Evolutionary conservation across 441 rosid species (phyloP).

Genomic region (Croton setiger): DNA sequence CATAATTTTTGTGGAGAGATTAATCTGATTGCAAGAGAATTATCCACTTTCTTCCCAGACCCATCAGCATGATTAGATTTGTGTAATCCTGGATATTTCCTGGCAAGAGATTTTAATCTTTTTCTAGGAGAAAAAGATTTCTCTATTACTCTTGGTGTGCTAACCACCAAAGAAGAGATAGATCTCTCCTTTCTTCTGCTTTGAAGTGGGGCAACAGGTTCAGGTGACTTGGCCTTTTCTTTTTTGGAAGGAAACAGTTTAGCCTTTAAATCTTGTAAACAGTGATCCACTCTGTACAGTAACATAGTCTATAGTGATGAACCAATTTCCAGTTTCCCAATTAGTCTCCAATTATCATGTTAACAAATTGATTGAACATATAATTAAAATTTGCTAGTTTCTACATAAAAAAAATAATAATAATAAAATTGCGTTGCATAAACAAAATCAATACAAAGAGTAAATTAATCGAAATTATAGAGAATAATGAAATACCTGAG

Average conservation of each 20-base stretch:
- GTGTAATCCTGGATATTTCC: slow-evolving; percentile 39
- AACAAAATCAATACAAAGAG: background rate
- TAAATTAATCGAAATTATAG: background rate
- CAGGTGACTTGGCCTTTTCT: slow-evolving; percentile 29
- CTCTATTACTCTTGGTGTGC: slow-evolving; percentile 43
- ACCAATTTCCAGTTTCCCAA: slow-evolving; percentile 7
- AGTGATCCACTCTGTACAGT: slow-evolving; percentile 57
- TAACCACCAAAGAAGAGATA: slow-evolving; percentile 54
- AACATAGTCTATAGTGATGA: background rate
- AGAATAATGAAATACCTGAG: slow-evolving; percentile 43
- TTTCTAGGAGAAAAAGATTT: slow-evolving; percentile 43
- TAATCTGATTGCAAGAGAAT: slow-evolving; percentile 23
- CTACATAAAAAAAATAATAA: background rate
- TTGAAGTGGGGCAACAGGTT: slow-evolving; percentile 22
- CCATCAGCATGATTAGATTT: slow-evolving; percentile 27
- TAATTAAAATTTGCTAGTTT: background rate
- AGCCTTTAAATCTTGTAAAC: slow-evolving; percentile 57
- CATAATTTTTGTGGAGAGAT: slow-evolving; percentile 40
- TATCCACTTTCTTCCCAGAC: slow-evolving; percentile 19
- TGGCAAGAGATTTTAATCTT: slow-evolving; percentile 40
- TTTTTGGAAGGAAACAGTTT: slow-evolving; percentile 48
- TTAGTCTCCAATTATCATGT: background rate
- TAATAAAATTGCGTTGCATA: background rate
- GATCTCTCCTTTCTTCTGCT: slow-evolving; percentile 59
- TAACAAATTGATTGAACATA: background rate